Evolutionary conservation across 768 basidiomycete genomes (phyloP).

Genomic region (Boletales sp.): DNA sequence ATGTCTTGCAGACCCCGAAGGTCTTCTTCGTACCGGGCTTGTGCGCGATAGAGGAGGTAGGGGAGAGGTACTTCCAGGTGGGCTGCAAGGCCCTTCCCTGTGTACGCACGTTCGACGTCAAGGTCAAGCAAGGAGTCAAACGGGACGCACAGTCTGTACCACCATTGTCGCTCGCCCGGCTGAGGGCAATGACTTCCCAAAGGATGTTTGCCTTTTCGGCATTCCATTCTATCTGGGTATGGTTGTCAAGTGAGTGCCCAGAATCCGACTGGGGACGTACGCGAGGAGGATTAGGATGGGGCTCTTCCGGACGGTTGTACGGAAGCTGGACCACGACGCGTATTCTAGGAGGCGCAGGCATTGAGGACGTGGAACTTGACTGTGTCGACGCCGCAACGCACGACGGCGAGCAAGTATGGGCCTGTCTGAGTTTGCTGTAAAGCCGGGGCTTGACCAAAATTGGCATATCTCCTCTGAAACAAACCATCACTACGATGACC

Average conservation of each 20-base stretch:
- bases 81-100: constrained; percentile 82
- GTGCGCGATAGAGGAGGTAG: constrained; percentile 80
- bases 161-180: constrained; percentile 65
- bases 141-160: constrained; percentile 71
- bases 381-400: too few relatives aligned
- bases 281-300: constrained; percentile 60
- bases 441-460: constrained; percentile 7
- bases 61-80: constrained; percentile 81
- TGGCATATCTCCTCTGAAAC: not conserved
- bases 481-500: constrained; percentile 9
- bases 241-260: constrained; percentile 6
- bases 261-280: constrained; percentile 40
- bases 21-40: constrained; percentile 82
- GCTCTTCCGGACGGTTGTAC: constrained; percentile 70
- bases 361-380: constrained; percentile 1
- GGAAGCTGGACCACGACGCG: constrained; percentile 81
- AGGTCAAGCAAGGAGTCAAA: not conserved
- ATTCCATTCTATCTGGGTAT: constrained; percentile 75
- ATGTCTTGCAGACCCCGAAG: constrained; percentile 75
- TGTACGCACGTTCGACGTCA: not conserved
- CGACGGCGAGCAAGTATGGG: too few relatives aligned
- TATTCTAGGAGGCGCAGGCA: constrained; percentile 35
- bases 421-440: not conserved
- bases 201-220: constrained; percentile 78
- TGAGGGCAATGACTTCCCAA: constrained; percentile 84